Evolutionary conservation across 2,329 filamentous ascomycete genomes (phyloP), one percentile per base, ranked within the genome.

Genomic region (Bisporella sp.): DNA sequence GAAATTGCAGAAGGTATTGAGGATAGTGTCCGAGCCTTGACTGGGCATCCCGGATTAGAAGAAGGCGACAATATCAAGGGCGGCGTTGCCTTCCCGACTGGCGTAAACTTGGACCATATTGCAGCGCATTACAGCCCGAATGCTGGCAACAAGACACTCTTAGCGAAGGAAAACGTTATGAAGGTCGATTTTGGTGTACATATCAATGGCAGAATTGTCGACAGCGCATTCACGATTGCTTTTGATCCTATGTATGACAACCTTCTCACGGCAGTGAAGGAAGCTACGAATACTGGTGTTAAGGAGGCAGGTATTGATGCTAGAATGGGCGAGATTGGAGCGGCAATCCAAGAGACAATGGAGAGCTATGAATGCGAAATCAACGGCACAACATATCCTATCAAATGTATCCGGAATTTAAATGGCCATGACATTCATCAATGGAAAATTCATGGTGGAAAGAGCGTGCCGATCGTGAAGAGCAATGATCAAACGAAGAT

Each of bases 391-490:
- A 75, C 69, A 3, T 71, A 71, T 59, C 77, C 75, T 4, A 71
- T 82, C 51, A 81, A 81, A 59, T 65, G 75, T 1, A 74, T 81
- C 45, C 71, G 75, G 35, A 75, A 74, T 59, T 62, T 82, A 47
- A 76, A 71, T 47, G 78, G 89, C 7, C 91, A 96, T 73, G 92
- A 87, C 59, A 96, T 96, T 64, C 77, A 88, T 50, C 90, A 83
- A 54, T 93, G 91, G 73, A 84, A 82, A 67, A 96, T 96, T 61
- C 91, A 96, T 71, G 90, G 91, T 51, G 87, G 82, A 62, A 96
- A 96, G 77, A 90, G 87, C 58, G 89, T 96, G 47, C 92, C 91
- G 0, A 96, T 96, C 62, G 89, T 96, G 57, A 95, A 95, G 74
- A 85, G 82, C 55, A 80, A 81, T 55, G 89, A 95, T 64, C 82